Conservation (phyloP, 1,139 yeast genomes). For the Pichia inconspicua region DNA sequence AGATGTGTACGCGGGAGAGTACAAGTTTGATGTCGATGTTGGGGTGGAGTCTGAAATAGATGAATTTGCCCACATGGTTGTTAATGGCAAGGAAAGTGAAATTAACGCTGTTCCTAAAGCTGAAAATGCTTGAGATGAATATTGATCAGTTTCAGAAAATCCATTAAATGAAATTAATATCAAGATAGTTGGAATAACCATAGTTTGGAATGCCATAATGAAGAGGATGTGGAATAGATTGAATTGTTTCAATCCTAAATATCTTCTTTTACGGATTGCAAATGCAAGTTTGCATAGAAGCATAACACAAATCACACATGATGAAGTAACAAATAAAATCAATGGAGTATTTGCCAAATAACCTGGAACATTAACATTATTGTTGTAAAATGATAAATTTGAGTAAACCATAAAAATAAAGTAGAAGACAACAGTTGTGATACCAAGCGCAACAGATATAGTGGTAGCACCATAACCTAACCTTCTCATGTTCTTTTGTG, state of each 20-base stretch:
- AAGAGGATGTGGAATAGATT: conserved; percentile 72
- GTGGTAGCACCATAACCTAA: conserved; percentile 36
- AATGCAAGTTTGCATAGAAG: conserved; percentile 52
- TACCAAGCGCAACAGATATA: conserved; percentile 37
- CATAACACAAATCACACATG: conserved; percentile 52
- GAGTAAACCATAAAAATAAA: conserved; percentile 37
- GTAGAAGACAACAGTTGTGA: conserved; percentile 47
- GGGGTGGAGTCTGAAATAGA: conserved; percentile 22
- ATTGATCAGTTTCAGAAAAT: conserved; percentile 10
- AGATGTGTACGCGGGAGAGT: conserved; percentile 6
- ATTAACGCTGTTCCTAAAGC: conserved; percentile 26
- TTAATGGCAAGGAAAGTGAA: conserved; percentile 67
- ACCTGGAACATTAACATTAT: conserved; percentile 15
- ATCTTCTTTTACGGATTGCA: conserved; percentile 67
- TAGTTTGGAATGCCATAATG: conserved; percentile 77
- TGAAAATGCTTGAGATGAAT: conserved; percentile 20
- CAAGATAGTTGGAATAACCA: conserved; percentile 67
- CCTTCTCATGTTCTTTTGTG: conserved; percentile 31
- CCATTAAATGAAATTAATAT: conserved; percentile 23
- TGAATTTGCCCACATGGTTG: conserved; percentile 75
- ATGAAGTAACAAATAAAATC: conserved; percentile 61
- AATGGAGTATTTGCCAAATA: conserved; percentile 42
- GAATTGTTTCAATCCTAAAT: conserved; percentile 72
- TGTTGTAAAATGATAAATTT: conserved; percentile 30
- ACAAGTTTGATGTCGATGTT: conserved; percentile 16